A percentile compares a stretch with the other conserved stretches of the same genome.
Evolutionary conservation across 1,284 basidiomycete species (phyloP).

Genomic region (Fomitopsis pinicola): DNA sequence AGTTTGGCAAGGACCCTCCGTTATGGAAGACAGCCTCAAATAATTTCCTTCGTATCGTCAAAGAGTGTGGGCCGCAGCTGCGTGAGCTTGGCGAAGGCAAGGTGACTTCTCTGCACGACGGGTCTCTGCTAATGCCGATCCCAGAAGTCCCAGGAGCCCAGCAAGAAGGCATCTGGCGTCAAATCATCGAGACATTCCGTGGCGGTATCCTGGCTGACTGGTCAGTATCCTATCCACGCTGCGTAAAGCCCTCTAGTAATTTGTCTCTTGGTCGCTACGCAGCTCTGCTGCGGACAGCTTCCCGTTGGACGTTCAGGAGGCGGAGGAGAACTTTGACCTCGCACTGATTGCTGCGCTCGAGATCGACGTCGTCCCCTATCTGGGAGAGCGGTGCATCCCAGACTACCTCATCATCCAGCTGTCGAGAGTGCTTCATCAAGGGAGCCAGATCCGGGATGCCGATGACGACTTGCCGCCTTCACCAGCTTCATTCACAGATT

Average conservation of each 20-base stretch:
- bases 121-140: not conserved
- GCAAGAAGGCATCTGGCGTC: slow-evolving; percentile 79
- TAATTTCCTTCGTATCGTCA: slow-evolving; percentile 66
- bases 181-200: slow-evolving; percentile 80
- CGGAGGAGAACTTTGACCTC: slow-evolving; percentile 87
- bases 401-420: slow-evolving; percentile 70
- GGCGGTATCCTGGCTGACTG: slow-evolving; percentile 85
- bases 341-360: slow-evolving; percentile 77
- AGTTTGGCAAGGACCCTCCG: slow-evolving; percentile 79
- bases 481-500: slow-evolving; percentile 14
- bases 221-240: slow-evolving; percentile 36
- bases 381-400: slow-evolving; percentile 69
- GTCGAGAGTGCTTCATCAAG: slow-evolving; percentile 70
- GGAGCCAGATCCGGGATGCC: slow-evolving; percentile 65
- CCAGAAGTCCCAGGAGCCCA: slow-evolving; percentile 56
- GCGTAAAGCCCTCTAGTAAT: not conserved
- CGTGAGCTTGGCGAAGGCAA: slow-evolving; percentile 43
- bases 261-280: not conserved
- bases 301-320: slow-evolving; percentile 60
- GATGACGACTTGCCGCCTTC: slow-evolving; percentile 22
- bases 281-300: slow-evolving; percentile 54
- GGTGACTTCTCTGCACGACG: slow-evolving; percentile 9
- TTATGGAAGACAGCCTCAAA: slow-evolving; percentile 89
- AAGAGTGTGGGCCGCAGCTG: slow-evolving; percentile 53
- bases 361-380: slow-evolving; percentile 71